Base-by-base conservation (phyloP, 2,329 filamentous ascomycete species). In the Fusarium staphyleae region DNA sequence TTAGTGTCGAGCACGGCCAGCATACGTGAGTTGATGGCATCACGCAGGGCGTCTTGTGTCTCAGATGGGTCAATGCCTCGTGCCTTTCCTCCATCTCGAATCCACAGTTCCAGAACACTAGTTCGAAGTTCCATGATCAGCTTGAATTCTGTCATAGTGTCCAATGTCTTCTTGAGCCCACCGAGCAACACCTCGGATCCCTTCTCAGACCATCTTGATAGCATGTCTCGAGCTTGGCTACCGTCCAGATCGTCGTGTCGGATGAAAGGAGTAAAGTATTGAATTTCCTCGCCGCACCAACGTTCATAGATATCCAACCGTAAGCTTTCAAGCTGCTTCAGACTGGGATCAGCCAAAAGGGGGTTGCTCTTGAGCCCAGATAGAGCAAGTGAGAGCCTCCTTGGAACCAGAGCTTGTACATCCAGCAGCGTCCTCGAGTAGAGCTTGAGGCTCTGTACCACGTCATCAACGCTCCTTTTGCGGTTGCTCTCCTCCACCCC, bases 231-330 rank as follows among this genome's bases (percentile, higher is more conserved):
- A 1, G 84, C 83, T 55, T 86, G 81, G 18, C 77, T 74, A 15
- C 81, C 84, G 18, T 86, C 82, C 4, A 90, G 72, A 61, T 95
- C 89, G 61, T 93, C 90, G 65, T 96, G 87, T 24, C 90, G 86
- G 29, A 96, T 89, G 76, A 91, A 96, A 0, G 93, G 93, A 1
- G 87, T 93, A 69, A 96, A 97, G 60, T 88, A 89, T 39, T 84
- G 85, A 34, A 96, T 89, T 55, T 96, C 91, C 7, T 92, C 86
- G 14, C 89, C 83, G 57, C 95, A 89, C 89, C 92, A 96, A 15
- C 82, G 81, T 59, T 87, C 85, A 66, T 91, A 86, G 9, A 95
- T 75, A 67, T 96, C 91, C 19, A 97, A 76, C 29, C 89, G 84
- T 11, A 96, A 75, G 13, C 87, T 88, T 60, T 90, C 85, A 1